Evolutionary conservation across 202 grass and related monocot species (phyloP), one percentile per base, ranked within the genome.

Genomic region (Panicum hallii): DNA sequence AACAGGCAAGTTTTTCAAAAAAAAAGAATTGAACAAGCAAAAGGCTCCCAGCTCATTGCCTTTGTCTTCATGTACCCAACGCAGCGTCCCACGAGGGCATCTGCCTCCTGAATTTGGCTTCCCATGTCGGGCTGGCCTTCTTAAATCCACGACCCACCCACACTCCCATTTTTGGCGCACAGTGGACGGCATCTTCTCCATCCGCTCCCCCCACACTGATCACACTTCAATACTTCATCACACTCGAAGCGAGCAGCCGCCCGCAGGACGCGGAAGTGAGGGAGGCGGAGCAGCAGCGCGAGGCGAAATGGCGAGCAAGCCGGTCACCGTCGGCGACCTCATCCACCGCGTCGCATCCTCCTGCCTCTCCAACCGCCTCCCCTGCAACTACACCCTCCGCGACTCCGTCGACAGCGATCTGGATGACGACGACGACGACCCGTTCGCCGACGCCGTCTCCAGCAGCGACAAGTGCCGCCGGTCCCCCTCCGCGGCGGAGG

Each of bases 311-410:
- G 92, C 90, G 83, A 83, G 74, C 75, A 95, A 89, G 81, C 81
- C 86, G 41, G 80, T 83, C 16, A 89, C 87, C 74, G 87, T 99
- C 70, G 87, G 91, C 88, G 93, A 99, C 90, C 90, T 99, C 67
- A 90, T 99, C 85, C 93, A 99, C 28, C 93, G 96, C 3, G 93
- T 95, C 53, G 84, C 93, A 50, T 77, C 93, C 46, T 96, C 96
- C 54, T 99, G 93, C 86, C 91, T 99, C 83, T 93, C 96, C 69
- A 91, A 94, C 67, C 89, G 91, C 26, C 63, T 99, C 40, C 90
- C 91, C 42, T 79, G 85, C 79, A 83, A 49, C 75, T 84, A 87
- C 86, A 56, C 56, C 1, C 16, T 88, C 47, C 44, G 83, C 44
- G 87, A 90, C 79, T 90, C 83, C 52, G 84, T 70, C 52, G 57